phyloP scores from a whole-genome alignment of 139 green algal genomes.

The Gonium pectorale region DNA sequence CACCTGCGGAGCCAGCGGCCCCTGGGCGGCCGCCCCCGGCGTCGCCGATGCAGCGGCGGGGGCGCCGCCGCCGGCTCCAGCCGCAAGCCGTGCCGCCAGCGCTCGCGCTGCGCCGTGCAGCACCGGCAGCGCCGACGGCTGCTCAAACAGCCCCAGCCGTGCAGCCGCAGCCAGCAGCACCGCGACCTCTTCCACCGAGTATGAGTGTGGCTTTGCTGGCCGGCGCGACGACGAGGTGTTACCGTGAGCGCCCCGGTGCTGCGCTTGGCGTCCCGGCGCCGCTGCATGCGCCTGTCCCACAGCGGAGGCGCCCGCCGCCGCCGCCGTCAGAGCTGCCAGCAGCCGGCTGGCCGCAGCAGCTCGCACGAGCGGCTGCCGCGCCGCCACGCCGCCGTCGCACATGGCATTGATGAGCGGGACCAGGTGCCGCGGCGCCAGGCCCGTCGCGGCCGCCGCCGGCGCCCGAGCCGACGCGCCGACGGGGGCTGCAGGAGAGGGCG shows the following conservation, averaged over 20 bases:
- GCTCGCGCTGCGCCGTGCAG: neutral
- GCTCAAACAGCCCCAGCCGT: neutral
- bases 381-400: conserved; percentile 5
- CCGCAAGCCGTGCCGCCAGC: neutral
- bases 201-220: too few species aligned
- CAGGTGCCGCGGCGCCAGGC: neutral
- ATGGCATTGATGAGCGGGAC: neutral
- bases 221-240: too few species aligned
- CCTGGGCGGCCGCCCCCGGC: neutral
- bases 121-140: conserved; percentile 2
- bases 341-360: neutral
- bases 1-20: neutral
- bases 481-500: neutral
- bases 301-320: too few species aligned
- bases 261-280: neutral
- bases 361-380: neutral
- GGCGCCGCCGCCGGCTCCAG: neutral
- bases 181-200: neutral
- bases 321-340: neutral
- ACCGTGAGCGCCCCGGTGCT: too few species aligned
- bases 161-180: conserved; percentile 16
- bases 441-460: neutral
- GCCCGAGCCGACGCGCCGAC: neutral
- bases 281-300: neutral
- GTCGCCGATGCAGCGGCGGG: neutral